A percentile compares a stretch with the other conserved stretches of the same genome.
Conservation (phyloP, 2,329 filamentous ascomycete species). For the Sphaerulina vaccinii region DNA sequence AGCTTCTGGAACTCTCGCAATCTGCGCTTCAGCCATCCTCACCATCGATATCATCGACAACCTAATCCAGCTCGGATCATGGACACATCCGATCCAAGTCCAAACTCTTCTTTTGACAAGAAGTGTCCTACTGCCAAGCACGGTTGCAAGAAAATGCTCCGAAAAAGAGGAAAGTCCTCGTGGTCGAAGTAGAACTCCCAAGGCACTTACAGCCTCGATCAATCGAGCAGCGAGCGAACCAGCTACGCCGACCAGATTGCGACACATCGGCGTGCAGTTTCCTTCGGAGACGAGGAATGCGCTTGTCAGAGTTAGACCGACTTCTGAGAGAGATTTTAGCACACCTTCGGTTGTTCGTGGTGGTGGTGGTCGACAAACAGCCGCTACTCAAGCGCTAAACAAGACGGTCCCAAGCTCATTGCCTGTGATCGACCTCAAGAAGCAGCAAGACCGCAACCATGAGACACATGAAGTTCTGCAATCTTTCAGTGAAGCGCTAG, state of each 20-base stretch:
- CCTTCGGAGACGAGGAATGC: slow-evolving; percentile 4
- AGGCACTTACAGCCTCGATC: not conserved
- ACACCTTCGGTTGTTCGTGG: not conserved
- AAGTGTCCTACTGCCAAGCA: slow-evolving; percentile 12
- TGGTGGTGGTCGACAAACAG: no score
- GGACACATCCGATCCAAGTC: slow-evolving; percentile 17
- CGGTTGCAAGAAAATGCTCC: not conserved
- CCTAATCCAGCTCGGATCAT: slow-evolving; percentile 13
- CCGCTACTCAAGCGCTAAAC: no score
- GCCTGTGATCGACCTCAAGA: no score
- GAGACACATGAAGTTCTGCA: not conserved
- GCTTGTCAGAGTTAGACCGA: not conserved
- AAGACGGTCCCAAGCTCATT: no score
- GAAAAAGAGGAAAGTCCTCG: not conserved
- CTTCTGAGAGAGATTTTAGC: not conserved
- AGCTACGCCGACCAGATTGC: not conserved
- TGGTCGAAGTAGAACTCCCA: slow-evolving; percentile 1
- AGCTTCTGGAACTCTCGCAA: not conserved
- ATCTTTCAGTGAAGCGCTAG: no score
- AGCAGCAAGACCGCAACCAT: not conserved
- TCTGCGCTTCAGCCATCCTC: slow-evolving; percentile 5
- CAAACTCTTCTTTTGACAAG: slow-evolving; percentile 21
- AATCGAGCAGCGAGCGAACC: not conserved
- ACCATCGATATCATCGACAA: slow-evolving; percentile 21
- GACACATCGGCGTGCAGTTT: not conserved